These are phyloP conservation scores for Aureobasidium sp. DNA, from an alignment of 2,329 filamentous ascomycete genomes.

Conservation along the genomic window DNA sequence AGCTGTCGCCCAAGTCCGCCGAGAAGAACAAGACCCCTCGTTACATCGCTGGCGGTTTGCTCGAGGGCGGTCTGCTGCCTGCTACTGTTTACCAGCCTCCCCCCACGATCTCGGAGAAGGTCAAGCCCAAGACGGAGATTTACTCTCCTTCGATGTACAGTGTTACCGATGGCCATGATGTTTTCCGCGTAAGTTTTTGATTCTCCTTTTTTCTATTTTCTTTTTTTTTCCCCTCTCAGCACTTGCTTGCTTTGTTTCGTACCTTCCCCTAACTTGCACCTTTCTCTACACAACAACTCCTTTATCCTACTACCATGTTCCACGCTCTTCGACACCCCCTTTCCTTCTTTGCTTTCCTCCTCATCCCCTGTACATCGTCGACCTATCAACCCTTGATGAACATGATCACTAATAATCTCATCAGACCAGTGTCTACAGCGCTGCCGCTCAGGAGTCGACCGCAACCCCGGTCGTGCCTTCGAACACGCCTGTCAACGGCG, in stretches of 20 bases:
- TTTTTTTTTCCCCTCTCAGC: too few relatives aligned
- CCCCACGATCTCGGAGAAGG: not conserved
- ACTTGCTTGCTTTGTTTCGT: too few relatives aligned
- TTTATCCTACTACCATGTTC: not conserved
- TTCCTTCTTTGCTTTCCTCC: not conserved
- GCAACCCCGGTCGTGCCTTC: not conserved
- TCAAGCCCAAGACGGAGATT: not conserved
- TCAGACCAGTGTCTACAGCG: not conserved
- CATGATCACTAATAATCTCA: not conserved
- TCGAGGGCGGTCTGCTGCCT: not conserved
- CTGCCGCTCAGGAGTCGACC: not conserved
- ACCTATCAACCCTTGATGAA: not conserved
- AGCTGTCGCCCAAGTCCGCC: not conserved
- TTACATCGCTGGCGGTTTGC: not conserved
- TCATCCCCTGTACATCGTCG: not conserved
- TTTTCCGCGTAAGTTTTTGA: not conserved
- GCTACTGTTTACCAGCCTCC: not conserved
- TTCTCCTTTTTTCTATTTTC: not conserved
- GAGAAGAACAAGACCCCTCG: not conserved
- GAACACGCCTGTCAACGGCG: not conserved
- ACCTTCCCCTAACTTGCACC: not conserved
- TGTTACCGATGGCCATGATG: not conserved
- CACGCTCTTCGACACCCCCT: not conserved
- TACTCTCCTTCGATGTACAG: constrained; percentile 1
- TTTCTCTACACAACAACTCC: not conserved